phyloP scores from a whole-genome alignment of 2,329 filamentous ascomycete species.

The Stylonectria norvegica region DNA sequence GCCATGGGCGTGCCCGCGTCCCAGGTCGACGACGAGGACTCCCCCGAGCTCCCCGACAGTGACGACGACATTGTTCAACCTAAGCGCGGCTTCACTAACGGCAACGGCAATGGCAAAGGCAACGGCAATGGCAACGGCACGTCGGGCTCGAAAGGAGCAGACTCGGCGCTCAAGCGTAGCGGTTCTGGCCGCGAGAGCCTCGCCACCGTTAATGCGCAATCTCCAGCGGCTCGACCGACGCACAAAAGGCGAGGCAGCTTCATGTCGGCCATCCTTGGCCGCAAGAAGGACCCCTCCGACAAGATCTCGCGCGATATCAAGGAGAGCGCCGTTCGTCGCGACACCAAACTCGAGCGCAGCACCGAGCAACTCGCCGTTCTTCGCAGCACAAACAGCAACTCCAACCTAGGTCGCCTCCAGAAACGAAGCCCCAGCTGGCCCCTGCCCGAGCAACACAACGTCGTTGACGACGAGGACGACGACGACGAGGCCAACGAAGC shows the following conservation, averaged over 20 bases:
- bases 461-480: slow-evolving; percentile 31
- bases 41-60: slow-evolving; percentile 59
- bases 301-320: slow-evolving; percentile 52
- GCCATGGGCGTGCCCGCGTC: slow-evolving; percentile 36
- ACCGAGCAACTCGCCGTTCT: slow-evolving; percentile 50
- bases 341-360: slow-evolving; percentile 60
- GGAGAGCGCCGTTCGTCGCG: slow-evolving; percentile 59
- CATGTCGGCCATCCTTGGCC: slow-evolving; percentile 60
- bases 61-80: slow-evolving; percentile 44
- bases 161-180: slow-evolving; percentile 35
- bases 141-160: no score
- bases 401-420: slow-evolving; percentile 23
- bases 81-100: slow-evolving; percentile 9
- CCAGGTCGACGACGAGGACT: slow-evolving; percentile 47
- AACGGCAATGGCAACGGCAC: no score
- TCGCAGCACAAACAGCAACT: slow-evolving; percentile 32
- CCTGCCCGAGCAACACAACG: slow-evolving; percentile 28
- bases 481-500: slow-evolving; percentile 22
- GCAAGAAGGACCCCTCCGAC: slow-evolving; percentile 51
- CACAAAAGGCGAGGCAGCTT: slow-evolving; percentile 47
- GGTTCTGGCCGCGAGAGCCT: slow-evolving; percentile 41
- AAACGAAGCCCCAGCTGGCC: slow-evolving; percentile 34
- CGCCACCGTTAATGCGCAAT: slow-evolving; percentile 15
- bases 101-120: background rate
- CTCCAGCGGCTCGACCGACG: slow-evolving; percentile 23